Evolutionary conservation across 371 early-diverging fungal genomes (phyloP).

Genomic region (Paraphysoderma sedebokerense): DNA sequence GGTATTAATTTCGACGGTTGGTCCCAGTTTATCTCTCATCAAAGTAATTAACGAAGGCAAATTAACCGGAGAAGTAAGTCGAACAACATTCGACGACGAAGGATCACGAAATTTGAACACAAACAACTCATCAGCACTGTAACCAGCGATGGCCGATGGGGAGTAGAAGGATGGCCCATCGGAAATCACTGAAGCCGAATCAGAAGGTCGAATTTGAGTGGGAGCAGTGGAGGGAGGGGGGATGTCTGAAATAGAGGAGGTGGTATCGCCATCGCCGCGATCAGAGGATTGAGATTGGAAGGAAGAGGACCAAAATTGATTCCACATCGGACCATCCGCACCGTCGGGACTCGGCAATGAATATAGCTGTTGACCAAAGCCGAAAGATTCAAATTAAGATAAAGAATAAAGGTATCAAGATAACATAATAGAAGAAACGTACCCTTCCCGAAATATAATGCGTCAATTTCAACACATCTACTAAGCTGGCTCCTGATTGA

Average conservation of each 20-base stretch:
- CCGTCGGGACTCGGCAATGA: conserved; percentile 16
- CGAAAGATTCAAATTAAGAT: conserved; percentile 39
- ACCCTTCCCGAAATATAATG: conserved; percentile 57
- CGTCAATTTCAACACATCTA: conserved; percentile 82
- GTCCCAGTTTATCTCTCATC: conserved; percentile 29
- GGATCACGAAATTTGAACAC: conserved; percentile 66
- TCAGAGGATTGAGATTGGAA: not conserved
- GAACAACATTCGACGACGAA: conserved; percentile 45
- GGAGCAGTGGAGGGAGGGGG: conserved; percentile 13
- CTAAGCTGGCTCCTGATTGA: conserved; percentile 49
- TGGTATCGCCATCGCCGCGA: not conserved
- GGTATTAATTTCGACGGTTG: conserved; percentile 27
- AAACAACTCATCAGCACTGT: conserved; percentile 22
- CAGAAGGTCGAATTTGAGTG: conserved; percentile 9
- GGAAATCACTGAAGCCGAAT: conserved; percentile 12
- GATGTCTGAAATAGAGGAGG: conserved; percentile 7
- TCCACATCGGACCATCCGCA: no score
- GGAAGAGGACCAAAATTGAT: not conserved
- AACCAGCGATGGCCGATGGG: conserved; percentile 7
- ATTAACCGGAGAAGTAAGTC: conserved; percentile 38
- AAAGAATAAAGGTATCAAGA: no score
- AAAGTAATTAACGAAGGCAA: conserved; percentile 25
- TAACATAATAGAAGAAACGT: no score
- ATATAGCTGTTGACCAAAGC: conserved; percentile 11
- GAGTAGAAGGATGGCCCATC: conserved; percentile 4